Evolutionary conservation across 176 grass and related monocot species (phyloP), one percentile per base, ranked within the genome.

Genomic region (Zoysia pacifica): DNA sequence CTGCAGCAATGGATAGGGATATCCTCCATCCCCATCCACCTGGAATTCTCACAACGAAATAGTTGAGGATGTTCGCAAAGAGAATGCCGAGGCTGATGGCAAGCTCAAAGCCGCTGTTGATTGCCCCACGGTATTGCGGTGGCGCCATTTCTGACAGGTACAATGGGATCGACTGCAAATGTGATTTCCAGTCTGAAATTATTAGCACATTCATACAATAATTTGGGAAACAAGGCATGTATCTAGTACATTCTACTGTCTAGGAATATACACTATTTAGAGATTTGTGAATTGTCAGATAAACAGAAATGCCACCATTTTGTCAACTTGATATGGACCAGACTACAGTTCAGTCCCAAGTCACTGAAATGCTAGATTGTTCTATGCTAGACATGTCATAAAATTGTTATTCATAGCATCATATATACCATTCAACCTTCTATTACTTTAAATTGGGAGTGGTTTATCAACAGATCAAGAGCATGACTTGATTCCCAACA

Each of bases 131-230:
- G 79, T 93, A 86, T 4, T 56, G 83, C 0, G 96, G 86, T 13
- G 90, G 96, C 0, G 90, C 90, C 92, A 99, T 95, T 88, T 99
- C 92, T 9, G 90, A 89, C 19, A 99, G 84, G 78, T 99, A 99
- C 41, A 99, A 66, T 39, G 96, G 96, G 53, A 99, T 90, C 37
- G 90, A 81, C 96, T 97, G 85, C 50, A 89, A 83, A 73, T 39
- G 4, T 5, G 75, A 54, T 80, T 60, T 37, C 67, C 37, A 68
- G 3, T 63, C 76, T 65, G 11, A 35, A 28, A 28, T 28, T 73
- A 54, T 72, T 49, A 76, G 48, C 13, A 42, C 5, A 72, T 72
- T 72, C 66, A 11, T 2, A 67, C 11, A 81, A 6, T 65, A 39
- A 9, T 62, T 15, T 11, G 11, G 51, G 7, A 66, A 78, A 52